Evolutionary conservation across 768 basidiomycete genomes (phyloP).

Genomic region (Boletus vinaceobasis): DNA sequence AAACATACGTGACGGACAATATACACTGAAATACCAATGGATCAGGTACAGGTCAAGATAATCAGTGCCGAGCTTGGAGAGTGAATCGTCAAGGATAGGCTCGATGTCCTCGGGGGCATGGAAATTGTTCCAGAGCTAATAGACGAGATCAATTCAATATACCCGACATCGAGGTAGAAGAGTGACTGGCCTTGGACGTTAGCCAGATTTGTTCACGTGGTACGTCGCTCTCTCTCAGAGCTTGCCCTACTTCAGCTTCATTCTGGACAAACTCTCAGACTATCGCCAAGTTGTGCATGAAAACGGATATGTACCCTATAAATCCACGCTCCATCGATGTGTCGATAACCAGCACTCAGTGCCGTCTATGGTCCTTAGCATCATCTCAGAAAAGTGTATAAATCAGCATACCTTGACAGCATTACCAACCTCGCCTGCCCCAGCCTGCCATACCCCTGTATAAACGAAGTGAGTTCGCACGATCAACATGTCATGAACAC

Average conservation of each 20-base stretch:
- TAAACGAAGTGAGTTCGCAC: not conserved
- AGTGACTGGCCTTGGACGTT: slow-evolving; percentile 48
- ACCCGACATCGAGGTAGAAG: not conserved
- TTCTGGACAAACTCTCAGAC: slow-evolving; percentile 41
- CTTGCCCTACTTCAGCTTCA: slow-evolving; percentile 65
- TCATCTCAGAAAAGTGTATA: no score
- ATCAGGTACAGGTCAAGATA: slow-evolving; percentile 82
- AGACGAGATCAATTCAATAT: not conserved
- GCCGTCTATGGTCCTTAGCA: slow-evolving; percentile 41
- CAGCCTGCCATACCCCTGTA: slow-evolving; percentile 63
- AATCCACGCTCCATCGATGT: slow-evolving; percentile 73
- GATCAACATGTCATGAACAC: not conserved
- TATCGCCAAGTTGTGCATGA: not conserved
- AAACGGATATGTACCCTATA: slow-evolving; percentile 46
- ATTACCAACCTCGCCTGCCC: slow-evolving; percentile 54
- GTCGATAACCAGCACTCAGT: slow-evolving; percentile 59
- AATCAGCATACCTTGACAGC: slow-evolving; percentile 54
- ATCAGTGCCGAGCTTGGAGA: slow-evolving; percentile 55
- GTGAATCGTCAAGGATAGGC: slow-evolving; percentile 60
- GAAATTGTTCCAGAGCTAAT: slow-evolving; percentile 71
- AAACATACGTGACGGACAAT: not conserved
- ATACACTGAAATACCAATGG: slow-evolving; percentile 53
- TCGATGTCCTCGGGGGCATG: slow-evolving; percentile 75
- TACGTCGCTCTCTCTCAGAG: slow-evolving; percentile 54
- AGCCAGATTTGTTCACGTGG: slow-evolving; percentile 65